Evolutionary conservation across 2,329 filamentous ascomycete species (phyloP), one percentile per base, ranked within the genome.

Genomic region (Xylariaceae sp.): DNA sequence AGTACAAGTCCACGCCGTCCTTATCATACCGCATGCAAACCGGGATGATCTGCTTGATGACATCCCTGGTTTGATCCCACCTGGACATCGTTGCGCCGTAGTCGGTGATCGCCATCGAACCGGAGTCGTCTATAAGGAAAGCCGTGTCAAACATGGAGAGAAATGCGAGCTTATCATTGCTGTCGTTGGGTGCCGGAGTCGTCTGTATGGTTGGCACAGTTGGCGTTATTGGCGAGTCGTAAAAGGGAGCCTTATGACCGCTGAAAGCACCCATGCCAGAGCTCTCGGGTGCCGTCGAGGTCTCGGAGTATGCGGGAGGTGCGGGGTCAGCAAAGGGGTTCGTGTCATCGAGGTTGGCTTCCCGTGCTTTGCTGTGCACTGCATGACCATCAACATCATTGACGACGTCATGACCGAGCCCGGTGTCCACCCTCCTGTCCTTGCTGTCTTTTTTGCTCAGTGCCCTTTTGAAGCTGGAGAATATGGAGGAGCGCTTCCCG

Each of bases 71-170:
- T 60, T 96, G 85, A 9, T 66, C 61, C 90, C 90, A 97, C 15
- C 47, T 38, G 11, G 17, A 9, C 17, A 15, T 19, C 3, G 13
- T 2, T 4, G 9, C 12, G 19, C 43, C 38, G 13, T 5, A 73
- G 74, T n/a, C 67, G 57, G 12, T 83, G 86, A 1, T 38, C 15
- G 70, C 68, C 90, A 97, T 97, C 52, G 83, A 89, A 4, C 79
- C 78, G n/a, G 83, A 88, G 67, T 97, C 90, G 58, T 97, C 90
- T 56, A 97, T 87, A 1, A 97, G 65, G 59, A 97, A 89, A 40
- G 90, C 66, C 21, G 88, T 96, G 64, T 97, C 88, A 58, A 95
- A 96, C 12, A 71, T 71, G 29, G 65, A 60, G 4, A 97, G 78
- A 58, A 94, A 94, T 2, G 79, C 74, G 57, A 55, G 55, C 3